Conservation (phyloP, 192 early-diverging fungal genomes). For the Coemansia sp. region DNA sequence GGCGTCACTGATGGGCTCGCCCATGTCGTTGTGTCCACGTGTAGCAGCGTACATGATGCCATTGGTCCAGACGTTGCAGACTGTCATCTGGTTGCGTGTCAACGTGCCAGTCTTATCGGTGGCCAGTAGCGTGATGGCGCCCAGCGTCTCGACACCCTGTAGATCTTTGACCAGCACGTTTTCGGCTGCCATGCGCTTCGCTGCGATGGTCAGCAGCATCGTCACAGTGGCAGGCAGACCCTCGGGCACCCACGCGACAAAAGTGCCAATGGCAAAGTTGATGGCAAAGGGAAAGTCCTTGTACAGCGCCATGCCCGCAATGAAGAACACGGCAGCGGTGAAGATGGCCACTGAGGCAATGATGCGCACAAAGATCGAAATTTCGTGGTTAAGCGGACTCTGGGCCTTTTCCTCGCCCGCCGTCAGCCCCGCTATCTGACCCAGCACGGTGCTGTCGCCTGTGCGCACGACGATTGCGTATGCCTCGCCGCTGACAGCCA, state of each 20-base stretch:
- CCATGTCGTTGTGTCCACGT: conserved; percentile 53
- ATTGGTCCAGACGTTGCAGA: conserved; percentile 88
- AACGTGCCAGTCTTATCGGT: conserved; percentile 98
- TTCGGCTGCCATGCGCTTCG: conserved; percentile 88
- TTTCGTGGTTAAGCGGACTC: conserved; percentile 79
- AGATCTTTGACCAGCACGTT: conserved; percentile 96
- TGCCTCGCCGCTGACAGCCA: conserved; percentile 82
- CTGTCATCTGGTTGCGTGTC: conserved; percentile 97
- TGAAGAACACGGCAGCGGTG: conserved; percentile 86
- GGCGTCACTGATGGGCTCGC: conserved; percentile 53
- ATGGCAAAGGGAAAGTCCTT: conserved; percentile 67
- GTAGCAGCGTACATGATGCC: conserved; percentile 66
- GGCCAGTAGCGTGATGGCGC: conserved; percentile 94
- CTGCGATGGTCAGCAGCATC: conserved; percentile 91
- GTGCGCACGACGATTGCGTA: conserved; percentile 94
- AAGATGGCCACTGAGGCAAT: conserved; percentile 79
- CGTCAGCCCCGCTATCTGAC: conserved; percentile 91
- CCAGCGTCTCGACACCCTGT: conserved; percentile 95
- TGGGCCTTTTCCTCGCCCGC: conserved; percentile 72
- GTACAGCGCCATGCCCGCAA: conserved; percentile 66
- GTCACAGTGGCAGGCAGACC: conserved; percentile 95
- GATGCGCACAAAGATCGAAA: conserved; percentile 79
- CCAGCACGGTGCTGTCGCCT: conserved; percentile 92
- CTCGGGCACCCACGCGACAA: conserved; percentile 92
- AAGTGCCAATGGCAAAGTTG: conserved; percentile 90